phyloP scores from a whole-genome alignment of 305 asterid species.

The Fraxinus floribunda region DNA sequence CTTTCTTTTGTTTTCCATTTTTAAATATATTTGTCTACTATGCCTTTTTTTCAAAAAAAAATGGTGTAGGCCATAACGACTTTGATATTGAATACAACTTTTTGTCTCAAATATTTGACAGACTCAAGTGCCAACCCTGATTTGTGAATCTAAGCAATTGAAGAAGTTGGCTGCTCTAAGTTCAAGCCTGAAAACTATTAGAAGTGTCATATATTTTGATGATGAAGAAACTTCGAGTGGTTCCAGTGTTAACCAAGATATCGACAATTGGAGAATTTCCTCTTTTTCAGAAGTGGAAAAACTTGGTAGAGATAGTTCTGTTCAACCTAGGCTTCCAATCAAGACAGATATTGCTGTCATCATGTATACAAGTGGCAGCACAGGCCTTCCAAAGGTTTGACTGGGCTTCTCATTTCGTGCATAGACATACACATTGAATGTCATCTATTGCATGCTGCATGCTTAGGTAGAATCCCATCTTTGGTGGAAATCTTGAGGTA shows the following conservation, averaged over 20 bases:
- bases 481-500: conserved; percentile 13
- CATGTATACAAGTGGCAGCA: conserved; percentile 95
- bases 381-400: conserved; percentile 87
- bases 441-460: conserved; percentile 17
- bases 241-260: conserved; percentile 35
- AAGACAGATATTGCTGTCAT: conserved; percentile 81
- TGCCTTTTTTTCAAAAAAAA: background rate
- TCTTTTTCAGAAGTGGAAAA: conserved; percentile 69
- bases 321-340: conserved; percentile 55
- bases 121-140: conserved; percentile 85
- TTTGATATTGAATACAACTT: background rate
- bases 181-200: conserved; percentile 59
- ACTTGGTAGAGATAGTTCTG: conserved; percentile 58
- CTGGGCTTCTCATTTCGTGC: conserved; percentile 8
- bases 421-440: conserved; percentile 12
- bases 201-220: conserved; percentile 61
- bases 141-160: conserved; percentile 76
- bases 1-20: conserved; percentile 3
- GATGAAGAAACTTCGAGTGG: conserved; percentile 46
- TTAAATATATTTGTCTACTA: conserved; percentile 12
- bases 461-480: conserved; percentile 13
- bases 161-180: conserved; percentile 62
- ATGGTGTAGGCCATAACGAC: background rate
- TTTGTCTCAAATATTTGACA: conserved; percentile 37
- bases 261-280: conserved; percentile 49